phyloP scores from a whole-genome alignment of 495 filamentous ascomycete species.

The Podospora bellae-mahoneyi region DNA sequence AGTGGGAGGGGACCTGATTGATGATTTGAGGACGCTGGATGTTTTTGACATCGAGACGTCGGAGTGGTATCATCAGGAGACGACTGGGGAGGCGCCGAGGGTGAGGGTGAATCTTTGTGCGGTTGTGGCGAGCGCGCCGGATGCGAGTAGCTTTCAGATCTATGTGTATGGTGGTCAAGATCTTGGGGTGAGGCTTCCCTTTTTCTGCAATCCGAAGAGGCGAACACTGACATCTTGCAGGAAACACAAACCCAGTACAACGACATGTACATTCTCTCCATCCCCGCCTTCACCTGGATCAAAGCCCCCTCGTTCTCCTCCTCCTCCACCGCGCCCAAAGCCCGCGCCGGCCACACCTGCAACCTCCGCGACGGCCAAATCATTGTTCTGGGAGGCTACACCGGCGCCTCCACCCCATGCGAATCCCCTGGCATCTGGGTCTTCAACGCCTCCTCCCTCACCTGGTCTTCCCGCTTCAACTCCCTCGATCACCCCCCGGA shows the following conservation, averaged over 20 bases:
- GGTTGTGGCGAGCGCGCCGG: slow-evolving; percentile 65
- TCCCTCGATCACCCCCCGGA: slow-evolving; percentile 38
- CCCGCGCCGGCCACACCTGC: slow-evolving; percentile 65
- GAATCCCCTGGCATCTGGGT: slow-evolving; percentile 68
- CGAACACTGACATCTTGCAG: slow-evolving; percentile 11
- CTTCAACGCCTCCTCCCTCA: slow-evolving; percentile 59
- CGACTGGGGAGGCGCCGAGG: slow-evolving; percentile 57
- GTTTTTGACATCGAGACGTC: slow-evolving; percentile 73
- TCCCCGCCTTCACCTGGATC: slow-evolving; percentile 73
- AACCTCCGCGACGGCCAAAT: slow-evolving; percentile 67
- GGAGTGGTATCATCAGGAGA: slow-evolving; percentile 75
- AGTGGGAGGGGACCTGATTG: slow-evolving; percentile 51
- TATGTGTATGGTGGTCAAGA: slow-evolving; percentile 78
- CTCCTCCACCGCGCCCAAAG: slow-evolving; percentile 47
- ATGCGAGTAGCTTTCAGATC: slow-evolving; percentile 67
- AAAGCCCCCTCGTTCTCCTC: slow-evolving; percentile 53
- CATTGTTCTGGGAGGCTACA: slow-evolving; percentile 69
- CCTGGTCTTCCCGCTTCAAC: slow-evolving; percentile 60
- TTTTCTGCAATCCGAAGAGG: not conserved
- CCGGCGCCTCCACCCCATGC: slow-evolving; percentile 57
- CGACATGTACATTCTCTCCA: slow-evolving; percentile 75
- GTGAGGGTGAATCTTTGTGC: slow-evolving; percentile 73
- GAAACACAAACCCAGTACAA: slow-evolving; percentile 58
- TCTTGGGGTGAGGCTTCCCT: slow-evolving; percentile 41
- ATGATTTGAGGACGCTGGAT: slow-evolving; percentile 69